phyloP scores from a whole-genome alignment of 2,329 filamentous ascomycete species.

The Hypoxylon sp. region DNA sequence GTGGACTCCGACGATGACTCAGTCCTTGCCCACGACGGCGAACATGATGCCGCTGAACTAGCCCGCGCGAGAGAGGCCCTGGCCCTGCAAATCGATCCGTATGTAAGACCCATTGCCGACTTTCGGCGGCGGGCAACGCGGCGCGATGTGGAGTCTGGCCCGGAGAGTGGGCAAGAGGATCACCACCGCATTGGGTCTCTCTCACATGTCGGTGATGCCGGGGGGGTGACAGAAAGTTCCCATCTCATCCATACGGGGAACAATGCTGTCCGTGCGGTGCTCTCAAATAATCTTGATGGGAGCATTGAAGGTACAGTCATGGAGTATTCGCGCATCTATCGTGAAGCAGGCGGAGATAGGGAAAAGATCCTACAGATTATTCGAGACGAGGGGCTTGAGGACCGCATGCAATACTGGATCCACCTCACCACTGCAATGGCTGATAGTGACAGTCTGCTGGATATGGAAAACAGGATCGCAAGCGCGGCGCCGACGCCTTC shows the following conservation, averaged over 20 bases:
- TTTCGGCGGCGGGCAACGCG: slow-evolving; percentile 45
- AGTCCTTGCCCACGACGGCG: slow-evolving; percentile 15
- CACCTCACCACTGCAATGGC: slow-evolving; percentile 54
- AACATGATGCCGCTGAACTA: slow-evolving; percentile 23
- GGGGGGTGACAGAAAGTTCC: slow-evolving; percentile 13
- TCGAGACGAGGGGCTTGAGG: slow-evolving; percentile 68
- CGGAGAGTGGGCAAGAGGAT: slow-evolving; percentile 18
- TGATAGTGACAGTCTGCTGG: slow-evolving; percentile 1
- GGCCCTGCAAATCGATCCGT: slow-evolving; percentile 37
- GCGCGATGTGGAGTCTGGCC: slow-evolving; percentile 37
- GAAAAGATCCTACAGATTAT: slow-evolving; percentile 71
- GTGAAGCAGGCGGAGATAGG: slow-evolving; percentile 69
- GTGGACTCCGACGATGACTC: slow-evolving; percentile 41
- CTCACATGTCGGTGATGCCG: slow-evolving; percentile 6
- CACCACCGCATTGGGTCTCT: slow-evolving; percentile 17
- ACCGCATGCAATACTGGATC: slow-evolving; percentile 70
- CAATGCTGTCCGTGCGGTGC: background rate
- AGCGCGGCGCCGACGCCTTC: background rate
- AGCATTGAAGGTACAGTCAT: slow-evolving; percentile 46
- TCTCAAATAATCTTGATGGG: slow-evolving; percentile 9
- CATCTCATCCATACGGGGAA: slow-evolving; percentile 4
- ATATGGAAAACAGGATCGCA: slow-evolving; percentile 3
- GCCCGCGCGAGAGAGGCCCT: slow-evolving; percentile 31
- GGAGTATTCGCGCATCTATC: slow-evolving; percentile 67
- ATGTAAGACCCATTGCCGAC: slow-evolving; percentile 45